Conservation (phyloP, 208 protist genomes). For the Leishmania martiniquensis region DNA sequence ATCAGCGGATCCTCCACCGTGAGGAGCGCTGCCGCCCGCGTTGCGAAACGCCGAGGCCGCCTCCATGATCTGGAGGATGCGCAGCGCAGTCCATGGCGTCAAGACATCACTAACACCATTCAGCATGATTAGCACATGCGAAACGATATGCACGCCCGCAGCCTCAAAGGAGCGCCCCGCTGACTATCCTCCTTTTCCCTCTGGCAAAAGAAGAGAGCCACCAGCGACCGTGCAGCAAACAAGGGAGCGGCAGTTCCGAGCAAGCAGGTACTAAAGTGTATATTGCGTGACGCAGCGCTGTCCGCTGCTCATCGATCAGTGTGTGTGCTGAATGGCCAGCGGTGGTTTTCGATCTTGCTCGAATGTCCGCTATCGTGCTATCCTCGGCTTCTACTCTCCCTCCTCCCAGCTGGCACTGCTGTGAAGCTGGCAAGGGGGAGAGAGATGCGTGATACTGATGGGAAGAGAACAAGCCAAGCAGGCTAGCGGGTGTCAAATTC, state of each 20-base stretch:
- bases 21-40: neutral
- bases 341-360: neutral
- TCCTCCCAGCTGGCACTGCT: neutral
- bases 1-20: constrained; percentile 6
- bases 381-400: neutral
- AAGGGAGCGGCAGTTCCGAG: neutral
- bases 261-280: neutral
- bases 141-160: neutral
- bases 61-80: constrained; percentile 59
- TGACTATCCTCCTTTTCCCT: neutral
- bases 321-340: neutral
- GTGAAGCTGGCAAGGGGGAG: neutral
- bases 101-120: constrained; percentile 34
- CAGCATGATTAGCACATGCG: constrained; percentile 2
- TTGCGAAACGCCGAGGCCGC: constrained; percentile 19
- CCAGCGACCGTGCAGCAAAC: neutral
- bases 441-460: neutral
- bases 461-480: neutral
- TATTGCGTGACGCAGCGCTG: neutral
- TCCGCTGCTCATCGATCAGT: neutral
- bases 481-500: neutral
- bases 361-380: neutral
- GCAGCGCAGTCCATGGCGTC: constrained; percentile 53
- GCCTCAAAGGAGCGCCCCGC: neutral
- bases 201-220: neutral